Percentiles rank a stretch among this genome's conserved stretches.
Evolutionary conservation across 73 alveolate species (phyloP).

Genomic region (Paramecium octaurelia): DNA sequence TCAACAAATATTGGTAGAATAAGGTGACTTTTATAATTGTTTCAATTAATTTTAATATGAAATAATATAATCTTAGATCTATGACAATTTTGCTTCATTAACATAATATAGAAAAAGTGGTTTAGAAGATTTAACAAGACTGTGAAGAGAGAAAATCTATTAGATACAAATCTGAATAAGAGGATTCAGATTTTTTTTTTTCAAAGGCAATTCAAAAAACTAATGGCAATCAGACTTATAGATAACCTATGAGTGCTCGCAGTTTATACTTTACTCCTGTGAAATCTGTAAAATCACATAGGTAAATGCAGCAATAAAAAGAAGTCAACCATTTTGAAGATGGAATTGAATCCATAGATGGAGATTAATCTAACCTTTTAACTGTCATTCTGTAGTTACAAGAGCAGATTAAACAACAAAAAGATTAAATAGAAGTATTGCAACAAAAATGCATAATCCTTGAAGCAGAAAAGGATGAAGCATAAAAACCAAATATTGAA

Average conservation of each 20-base stretch:
- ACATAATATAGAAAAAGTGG: background rate
- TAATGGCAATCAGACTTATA: background rate
- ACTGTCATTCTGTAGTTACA: background rate
- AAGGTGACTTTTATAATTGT: background rate
- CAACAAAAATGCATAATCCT: background rate
- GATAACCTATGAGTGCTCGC: conserved; percentile 29
- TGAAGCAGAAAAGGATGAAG: background rate
- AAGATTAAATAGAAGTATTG: background rate
- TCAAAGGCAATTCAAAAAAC: background rate
- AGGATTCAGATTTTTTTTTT: background rate
- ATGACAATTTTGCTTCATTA: background rate
- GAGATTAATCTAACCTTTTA: background rate
- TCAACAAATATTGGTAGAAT: background rate
- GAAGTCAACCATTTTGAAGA: background rate
- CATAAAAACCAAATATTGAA: conserved; percentile 9
- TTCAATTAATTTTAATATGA: background rate
- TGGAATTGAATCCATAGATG: background rate
- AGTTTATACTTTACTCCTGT: conserved; percentile 3
- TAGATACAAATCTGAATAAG: background rate
- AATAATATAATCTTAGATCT: conserved; percentile 8
- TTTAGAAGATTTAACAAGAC: background rate
- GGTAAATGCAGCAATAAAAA: background rate
- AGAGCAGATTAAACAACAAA: background rate
- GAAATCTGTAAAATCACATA: background rate
- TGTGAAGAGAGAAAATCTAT: background rate